Evolutionary conservation across 768 basidiomycete genomes (phyloP).

Genomic region (Dacryopinax primogenitus): DNA sequence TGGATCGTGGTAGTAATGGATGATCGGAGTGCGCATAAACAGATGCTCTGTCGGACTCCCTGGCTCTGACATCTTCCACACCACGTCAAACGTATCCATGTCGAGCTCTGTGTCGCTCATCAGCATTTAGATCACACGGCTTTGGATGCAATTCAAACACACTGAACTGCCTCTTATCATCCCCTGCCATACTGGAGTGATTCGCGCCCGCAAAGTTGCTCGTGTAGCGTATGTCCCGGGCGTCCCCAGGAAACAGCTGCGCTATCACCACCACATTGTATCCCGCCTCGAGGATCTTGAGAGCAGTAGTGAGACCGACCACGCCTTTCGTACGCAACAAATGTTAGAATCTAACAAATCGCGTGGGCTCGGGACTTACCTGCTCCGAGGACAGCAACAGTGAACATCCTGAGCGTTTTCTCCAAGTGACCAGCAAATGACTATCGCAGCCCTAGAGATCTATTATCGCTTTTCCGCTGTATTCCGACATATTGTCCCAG

Average conservation of each 20-base stretch:
- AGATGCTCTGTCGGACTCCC: conserved; percentile 39
- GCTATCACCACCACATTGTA: conserved; percentile 60
- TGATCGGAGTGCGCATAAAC: conserved; percentile 52
- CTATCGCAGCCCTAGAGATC: too few species aligned
- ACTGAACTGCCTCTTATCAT: background rate
- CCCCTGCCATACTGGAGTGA: background rate
- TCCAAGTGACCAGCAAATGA: too few species aligned
- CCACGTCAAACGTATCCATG: conserved; percentile 52
- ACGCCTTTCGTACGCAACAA: too few species aligned
- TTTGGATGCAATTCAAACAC: background rate
- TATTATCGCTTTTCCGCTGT: too few species aligned
- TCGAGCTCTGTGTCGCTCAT: conserved; percentile 41
- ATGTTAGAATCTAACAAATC: too few species aligned
- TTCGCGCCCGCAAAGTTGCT: conserved; percentile 27
- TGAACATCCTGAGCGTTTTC: too few species aligned
- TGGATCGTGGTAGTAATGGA: conserved; percentile 40
- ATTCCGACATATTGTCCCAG: too few species aligned
- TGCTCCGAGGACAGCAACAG: too few species aligned
- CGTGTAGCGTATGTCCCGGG: conserved; percentile 60
- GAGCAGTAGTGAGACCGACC: conserved; percentile 61
- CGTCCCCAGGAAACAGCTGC: conserved; percentile 58
- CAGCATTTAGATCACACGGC: background rate
- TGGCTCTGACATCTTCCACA: conserved; percentile 59
- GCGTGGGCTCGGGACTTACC: too few species aligned
- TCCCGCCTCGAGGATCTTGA: conserved; percentile 52